Base-by-base conservation (phyloP, 78 protist genomes). In the Acrasis kona region DNA sequence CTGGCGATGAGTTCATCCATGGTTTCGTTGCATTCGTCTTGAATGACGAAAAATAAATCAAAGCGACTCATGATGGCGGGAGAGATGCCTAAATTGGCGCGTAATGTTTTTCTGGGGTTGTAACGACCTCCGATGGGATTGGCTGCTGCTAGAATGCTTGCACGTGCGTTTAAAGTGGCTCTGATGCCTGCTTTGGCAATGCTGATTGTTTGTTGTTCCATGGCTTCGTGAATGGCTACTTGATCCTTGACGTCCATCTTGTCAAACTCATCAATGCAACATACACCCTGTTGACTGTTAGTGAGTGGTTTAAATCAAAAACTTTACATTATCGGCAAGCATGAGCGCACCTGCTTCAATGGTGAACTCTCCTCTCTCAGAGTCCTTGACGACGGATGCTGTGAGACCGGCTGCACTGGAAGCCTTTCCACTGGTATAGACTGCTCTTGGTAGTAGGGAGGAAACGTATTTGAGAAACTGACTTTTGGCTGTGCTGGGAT, bases 141-240 rank as follows among this genome's bases (percentile, higher is more conserved):
- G 2, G 96, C 95, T 1, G 99, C 98, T 1, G 99, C 99, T 30
- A 97, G 76, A 12, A 97, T 87, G 31, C 96, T 88, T 0, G 99
- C 72, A 27, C 98, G 77, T 0, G 99, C 98, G 68, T 96, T 96
- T 10, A 96, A 84, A 0, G 98, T 91, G 2, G 99, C 99, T 79
- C 84, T 88, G 29, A 97, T 93, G 35, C 99, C 99, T 0, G 99
- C 99, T 82, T 98, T 98, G 57, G 99, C 89, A 69, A 98, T 95
- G 28, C 99, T 90, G 39, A 98, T 98, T 32, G 99, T 96, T 73
- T 98, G 99, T 90, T 98, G 99, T 50, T 98, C 99, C 99, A 98
- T 98, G 7, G 98, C 99, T 77, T 97, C 99, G 86, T 96, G 99
- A 65, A 96, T 95, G 31, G 99, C 98, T 6, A 95, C 93, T 68